Evolutionary conservation across 495 filamentous ascomycete species (phyloP).

Genomic region (Tetracladium setigerum): DNA sequence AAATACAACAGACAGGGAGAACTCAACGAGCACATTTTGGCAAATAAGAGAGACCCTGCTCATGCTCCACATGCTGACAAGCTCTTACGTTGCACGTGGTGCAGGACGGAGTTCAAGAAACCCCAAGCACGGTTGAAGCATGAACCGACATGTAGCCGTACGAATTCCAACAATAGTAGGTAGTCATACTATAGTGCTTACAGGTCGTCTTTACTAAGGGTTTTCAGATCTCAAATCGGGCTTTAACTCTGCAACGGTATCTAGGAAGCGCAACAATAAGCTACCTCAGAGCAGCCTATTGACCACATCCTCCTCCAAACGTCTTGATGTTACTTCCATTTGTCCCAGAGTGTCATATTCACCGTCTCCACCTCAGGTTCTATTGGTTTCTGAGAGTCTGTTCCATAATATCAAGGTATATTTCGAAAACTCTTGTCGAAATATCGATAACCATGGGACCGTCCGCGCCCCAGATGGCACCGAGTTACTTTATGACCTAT

Average conservation of each 20-base stretch:
- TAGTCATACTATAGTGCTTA: no score
- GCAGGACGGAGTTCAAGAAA: not conserved
- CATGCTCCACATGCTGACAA: not conserved
- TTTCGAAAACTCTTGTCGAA: slow-evolving; percentile 2
- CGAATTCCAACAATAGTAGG: no score
- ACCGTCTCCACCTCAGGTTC: no score
- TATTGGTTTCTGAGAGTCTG: not conserved
- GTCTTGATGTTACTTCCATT: no score
- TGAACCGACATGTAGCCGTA: no score
- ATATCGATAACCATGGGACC: slow-evolving; percentile 1
- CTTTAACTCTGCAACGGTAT: no score
- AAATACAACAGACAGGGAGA: not conserved
- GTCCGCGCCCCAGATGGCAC: not conserved
- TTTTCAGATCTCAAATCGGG: no score
- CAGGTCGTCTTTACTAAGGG: no score
- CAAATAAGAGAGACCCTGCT: not conserved
- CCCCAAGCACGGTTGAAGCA: not conserved
- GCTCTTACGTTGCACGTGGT: not conserved
- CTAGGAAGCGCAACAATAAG: no score
- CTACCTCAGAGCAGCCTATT: no score
- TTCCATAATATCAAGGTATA: slow-evolving; percentile 1
- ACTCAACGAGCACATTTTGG: not conserved
- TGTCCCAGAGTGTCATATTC: no score
- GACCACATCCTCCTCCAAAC: no score
- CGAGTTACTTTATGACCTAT: not conserved